These are phyloP conservation scores for Aspergillus fructus DNA, from an alignment of 2,329 filamentous ascomycete genomes.

Conservation along the genomic window DNA sequence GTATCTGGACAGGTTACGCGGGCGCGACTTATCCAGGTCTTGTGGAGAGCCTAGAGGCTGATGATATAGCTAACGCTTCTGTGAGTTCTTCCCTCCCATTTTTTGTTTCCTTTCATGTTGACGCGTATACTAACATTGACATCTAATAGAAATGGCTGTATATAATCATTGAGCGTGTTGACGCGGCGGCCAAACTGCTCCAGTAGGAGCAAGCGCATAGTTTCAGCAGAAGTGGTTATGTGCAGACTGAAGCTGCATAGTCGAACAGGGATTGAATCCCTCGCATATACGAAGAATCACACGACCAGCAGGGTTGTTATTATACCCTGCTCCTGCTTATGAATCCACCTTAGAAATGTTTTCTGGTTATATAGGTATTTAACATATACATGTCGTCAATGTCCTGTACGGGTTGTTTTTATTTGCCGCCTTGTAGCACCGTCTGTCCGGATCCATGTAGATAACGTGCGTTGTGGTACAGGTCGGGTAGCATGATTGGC, in stretches of 20 bases:
- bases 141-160: conserved; percentile 42
- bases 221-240: background rate
- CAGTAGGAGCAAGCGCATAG: conserved; percentile 14
- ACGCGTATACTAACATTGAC: background rate
- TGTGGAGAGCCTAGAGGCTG: conserved; percentile 60
- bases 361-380: background rate
- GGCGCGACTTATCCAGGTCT: conserved; percentile 68
- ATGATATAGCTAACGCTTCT: conserved; percentile 47
- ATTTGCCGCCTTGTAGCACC: background rate
- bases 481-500: too few relatives aligned
- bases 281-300: conserved; percentile 7
- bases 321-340: background rate
- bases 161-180: conserved; percentile 39
- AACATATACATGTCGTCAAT: too few relatives aligned
- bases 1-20: conserved; percentile 86
- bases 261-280: background rate
- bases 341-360: background rate
- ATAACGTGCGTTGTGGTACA: background rate
- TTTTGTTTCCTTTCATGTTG: background rate
- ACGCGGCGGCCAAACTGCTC: conserved; percentile 32
- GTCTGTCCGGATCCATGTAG: background rate
- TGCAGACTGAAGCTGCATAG: background rate
- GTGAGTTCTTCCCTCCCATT: conserved; percentile 43
- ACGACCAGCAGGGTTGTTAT: background rate
- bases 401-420: too few relatives aligned